Evolutionary conservation across 148 eudicot species (phyloP), one percentile per base, ranked within the genome.

Genomic region (Diospyros lotus): DNA sequence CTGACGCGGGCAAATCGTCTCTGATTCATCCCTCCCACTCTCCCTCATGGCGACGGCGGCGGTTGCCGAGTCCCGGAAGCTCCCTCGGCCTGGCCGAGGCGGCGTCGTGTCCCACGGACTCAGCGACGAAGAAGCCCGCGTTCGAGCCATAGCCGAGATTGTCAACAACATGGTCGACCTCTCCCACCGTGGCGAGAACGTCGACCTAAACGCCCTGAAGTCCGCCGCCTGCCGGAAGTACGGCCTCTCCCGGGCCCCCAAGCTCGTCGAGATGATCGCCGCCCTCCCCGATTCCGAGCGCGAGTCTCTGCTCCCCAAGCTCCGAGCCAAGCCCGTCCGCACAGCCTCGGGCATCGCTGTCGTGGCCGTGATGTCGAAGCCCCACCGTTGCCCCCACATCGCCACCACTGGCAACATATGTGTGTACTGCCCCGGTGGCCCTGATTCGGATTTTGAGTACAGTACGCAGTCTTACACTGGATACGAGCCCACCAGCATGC

Each of bases 291-390:
- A 95, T 4, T 66, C 89, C 0, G 98, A 95, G 59, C 84, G 93
- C 4, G 91, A 86, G 2, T 79, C 85, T 4, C 86, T 95, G 0
- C 84, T 95, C 11, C 98, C 98, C 10, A 92, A 88, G 60, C 91
- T 95, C 44, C 66, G 86, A 40, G 98, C 98, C 0, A 95, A 95
- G 75, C 98, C 98, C 0, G 98, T 95, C 2, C 80, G 98, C 2
- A 95, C 98, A 0, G 98, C 98, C 0, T 90, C 96, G 0, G 98
- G 98, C 0, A 95, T 95, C 17, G 98, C 98, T 2, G 98, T 95
- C 1, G 98, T 95, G 7, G 98, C 98, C 2, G 98, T 95, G 1
- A 95, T 95, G 98, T 92, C 97, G 69, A 95, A 95, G 85, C 98
- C 98, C 28, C 98, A 95, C 58, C 82, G 98, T 48, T 95, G 98